These are phyloP conservation scores for Zoysia pacifica DNA, from an alignment of 176 grass and related monocot genomes.

Conservation along the genomic window DNA sequence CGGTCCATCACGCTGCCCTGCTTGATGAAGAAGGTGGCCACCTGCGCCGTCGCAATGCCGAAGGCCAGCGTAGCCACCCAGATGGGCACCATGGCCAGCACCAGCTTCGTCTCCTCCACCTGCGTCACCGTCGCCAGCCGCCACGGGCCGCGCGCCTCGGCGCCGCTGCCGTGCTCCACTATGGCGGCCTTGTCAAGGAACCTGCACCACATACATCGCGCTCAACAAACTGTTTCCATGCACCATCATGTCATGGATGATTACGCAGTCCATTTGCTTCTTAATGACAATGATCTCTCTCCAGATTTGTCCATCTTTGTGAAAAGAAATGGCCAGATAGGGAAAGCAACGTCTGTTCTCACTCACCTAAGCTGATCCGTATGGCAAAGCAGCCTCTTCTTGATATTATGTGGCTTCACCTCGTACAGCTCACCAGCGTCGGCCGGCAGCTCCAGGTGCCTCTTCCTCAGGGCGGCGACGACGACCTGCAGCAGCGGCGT, in stretches of 20 bases:
- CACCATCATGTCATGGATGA: too few species aligned
- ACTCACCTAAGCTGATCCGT: constrained; percentile 54
- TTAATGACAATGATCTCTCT: too few species aligned
- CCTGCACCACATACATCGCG: constrained; percentile 20
- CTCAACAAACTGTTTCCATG: not conserved
- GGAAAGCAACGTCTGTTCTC: not conserved
- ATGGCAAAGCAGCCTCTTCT: constrained; percentile 62
- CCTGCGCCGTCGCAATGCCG: constrained; percentile 58
- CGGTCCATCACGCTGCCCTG: constrained; percentile 77
- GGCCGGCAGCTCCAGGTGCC: constrained; percentile 46
- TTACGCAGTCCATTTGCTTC: too few species aligned
- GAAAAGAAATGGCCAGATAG: too few species aligned
- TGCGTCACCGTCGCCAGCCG: constrained; percentile 77
- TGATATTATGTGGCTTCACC: constrained; percentile 29
- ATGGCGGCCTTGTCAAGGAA: constrained; percentile 86
- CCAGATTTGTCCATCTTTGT: too few species aligned
- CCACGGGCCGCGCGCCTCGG: constrained; percentile 45
- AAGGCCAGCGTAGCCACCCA: constrained; percentile 72
- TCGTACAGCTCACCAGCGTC: constrained; percentile 60
- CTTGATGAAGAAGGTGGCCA: constrained; percentile 90
- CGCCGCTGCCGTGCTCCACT: constrained; percentile 46
- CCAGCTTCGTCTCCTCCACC: constrained; percentile 89
- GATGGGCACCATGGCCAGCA: constrained; percentile 71
- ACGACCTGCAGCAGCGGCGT: constrained; percentile 63
- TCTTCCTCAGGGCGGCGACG: constrained; percentile 59